These are phyloP conservation scores for Nematocida sp. DNA, from an alignment of 371 early-diverging fungal genomes.

Conservation along the genomic window DNA sequence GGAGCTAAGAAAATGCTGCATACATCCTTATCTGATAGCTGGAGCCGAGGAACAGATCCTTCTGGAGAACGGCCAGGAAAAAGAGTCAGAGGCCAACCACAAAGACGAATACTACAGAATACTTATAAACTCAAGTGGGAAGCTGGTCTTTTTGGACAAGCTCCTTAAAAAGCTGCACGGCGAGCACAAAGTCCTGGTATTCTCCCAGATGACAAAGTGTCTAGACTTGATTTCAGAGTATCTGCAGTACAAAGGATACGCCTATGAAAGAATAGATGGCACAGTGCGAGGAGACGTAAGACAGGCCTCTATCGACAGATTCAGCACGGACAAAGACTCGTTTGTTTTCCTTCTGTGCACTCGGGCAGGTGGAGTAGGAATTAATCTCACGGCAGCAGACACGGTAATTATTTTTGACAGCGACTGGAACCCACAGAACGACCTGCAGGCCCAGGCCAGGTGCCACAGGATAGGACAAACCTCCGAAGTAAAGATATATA, in stretches of 20 bases:
- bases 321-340: constrained; percentile 73
- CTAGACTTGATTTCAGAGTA: constrained; percentile 51
- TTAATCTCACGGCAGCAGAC: constrained; percentile 86
- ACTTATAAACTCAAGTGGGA: constrained; percentile 51
- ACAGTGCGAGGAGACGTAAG: constrained; percentile 72
- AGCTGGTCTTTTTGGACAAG: constrained; percentile 55
- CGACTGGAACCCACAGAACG: constrained; percentile 92
- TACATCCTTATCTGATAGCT: constrained; percentile 90
- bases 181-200: constrained; percentile 53
- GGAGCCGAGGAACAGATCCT: constrained; percentile 72
- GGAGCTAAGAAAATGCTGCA: constrained; percentile 96
- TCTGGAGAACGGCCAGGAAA: constrained; percentile 52
- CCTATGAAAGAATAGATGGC: constrained; percentile 81
- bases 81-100: constrained; percentile 19
- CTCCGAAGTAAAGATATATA: constrained; percentile 74
- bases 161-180: constrained; percentile 47
- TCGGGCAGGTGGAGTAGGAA: constrained; percentile 85
- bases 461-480: constrained; percentile 90
- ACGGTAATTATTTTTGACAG: constrained; percentile 86
- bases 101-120: constrained; percentile 70
- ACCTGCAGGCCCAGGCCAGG: constrained; percentile 82
- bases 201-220: constrained; percentile 57
- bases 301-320: constrained; percentile 87
- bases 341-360: constrained; percentile 80
- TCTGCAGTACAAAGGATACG: constrained; percentile 47